Conservation (phyloP, 306 rosid species). For the Gastrolobium bilobum region DNA sequence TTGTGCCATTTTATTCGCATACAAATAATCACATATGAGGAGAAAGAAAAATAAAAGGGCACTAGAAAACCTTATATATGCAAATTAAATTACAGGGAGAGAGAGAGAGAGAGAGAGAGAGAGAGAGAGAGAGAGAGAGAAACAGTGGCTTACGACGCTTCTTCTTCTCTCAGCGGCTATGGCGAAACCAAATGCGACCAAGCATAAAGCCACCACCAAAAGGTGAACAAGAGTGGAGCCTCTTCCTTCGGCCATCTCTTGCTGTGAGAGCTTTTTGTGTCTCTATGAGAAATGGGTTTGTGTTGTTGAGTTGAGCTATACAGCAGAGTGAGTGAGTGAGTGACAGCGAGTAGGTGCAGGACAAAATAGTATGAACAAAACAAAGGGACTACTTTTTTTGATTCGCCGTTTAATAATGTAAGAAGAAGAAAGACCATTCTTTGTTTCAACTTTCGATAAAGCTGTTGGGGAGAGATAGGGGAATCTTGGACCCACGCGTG, state of each 20-base stretch:
- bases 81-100: neutral
- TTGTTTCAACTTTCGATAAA: neutral
- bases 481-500: conserved; percentile 4
- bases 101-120: neutral
- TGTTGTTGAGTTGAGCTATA: neutral
- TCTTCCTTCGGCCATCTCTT: conserved; percentile 79
- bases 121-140: neutral
- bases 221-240: conserved; percentile 88
- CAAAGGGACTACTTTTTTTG: conserved; percentile 15
- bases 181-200: conserved; percentile 96
- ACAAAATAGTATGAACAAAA: neutral
- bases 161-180: conserved; percentile 95
- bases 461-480: neutral
- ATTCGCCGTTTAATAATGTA: conserved; percentile 16
- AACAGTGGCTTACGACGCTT: conserved; percentile 68
- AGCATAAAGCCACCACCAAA: conserved; percentile 71
- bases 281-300: neutral
- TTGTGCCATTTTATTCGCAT: neutral
- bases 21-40: neutral
- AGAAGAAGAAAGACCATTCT: neutral
- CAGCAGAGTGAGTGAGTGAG: neutral
- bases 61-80: too few species aligned
- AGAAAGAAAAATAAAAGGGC: neutral
- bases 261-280: neutral
- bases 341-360: neutral